These are phyloP conservation scores for Neopestalotiopsis rosae DNA, from an alignment of 2,329 filamentous ascomycete species.

Conservation along the genomic window DNA sequence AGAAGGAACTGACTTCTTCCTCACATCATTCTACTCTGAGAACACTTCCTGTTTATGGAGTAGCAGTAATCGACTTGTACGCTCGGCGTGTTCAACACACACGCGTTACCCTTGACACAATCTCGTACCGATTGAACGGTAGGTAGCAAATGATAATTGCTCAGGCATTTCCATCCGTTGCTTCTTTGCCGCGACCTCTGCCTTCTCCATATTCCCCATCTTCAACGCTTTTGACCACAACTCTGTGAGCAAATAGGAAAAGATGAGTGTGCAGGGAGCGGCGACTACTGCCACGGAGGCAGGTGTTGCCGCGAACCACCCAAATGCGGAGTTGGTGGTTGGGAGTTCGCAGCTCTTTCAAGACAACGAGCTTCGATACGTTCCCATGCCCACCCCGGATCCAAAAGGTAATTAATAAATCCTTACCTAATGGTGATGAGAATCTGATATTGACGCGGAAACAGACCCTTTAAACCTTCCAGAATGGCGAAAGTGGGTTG, in stretches of 20 bases:
- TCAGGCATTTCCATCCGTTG: too few species aligned
- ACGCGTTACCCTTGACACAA: too few species aligned
- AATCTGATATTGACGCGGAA: not conserved
- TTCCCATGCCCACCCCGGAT: conserved; percentile 35
- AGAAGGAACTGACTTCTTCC: too few species aligned
- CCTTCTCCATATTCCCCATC: too few species aligned
- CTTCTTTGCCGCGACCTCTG: too few species aligned
- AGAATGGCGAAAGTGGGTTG: conserved; percentile 37
- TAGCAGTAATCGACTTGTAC: too few species aligned
- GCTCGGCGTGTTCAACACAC: too few species aligned
- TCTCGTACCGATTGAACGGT: too few species aligned
- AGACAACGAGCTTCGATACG: conserved; percentile 25
- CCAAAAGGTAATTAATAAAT: conserved; percentile 32
- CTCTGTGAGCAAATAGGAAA: not conserved
- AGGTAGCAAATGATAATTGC: too few species aligned
- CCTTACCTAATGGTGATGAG: not conserved
- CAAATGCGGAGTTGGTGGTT: conserved; percentile 24
- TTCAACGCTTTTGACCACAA: too few species aligned
- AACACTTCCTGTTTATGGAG: too few species aligned
- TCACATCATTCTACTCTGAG: too few species aligned
- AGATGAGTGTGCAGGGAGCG: not conserved
- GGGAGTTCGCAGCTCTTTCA: conserved; percentile 28
- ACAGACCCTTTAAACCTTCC: conserved; percentile 38
- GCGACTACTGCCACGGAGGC: not conserved
- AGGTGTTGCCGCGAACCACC: not conserved